Base-by-base conservation (phyloP, 1,284 basidiomycete genomes). In the Tilletiaria anomala region DNA sequence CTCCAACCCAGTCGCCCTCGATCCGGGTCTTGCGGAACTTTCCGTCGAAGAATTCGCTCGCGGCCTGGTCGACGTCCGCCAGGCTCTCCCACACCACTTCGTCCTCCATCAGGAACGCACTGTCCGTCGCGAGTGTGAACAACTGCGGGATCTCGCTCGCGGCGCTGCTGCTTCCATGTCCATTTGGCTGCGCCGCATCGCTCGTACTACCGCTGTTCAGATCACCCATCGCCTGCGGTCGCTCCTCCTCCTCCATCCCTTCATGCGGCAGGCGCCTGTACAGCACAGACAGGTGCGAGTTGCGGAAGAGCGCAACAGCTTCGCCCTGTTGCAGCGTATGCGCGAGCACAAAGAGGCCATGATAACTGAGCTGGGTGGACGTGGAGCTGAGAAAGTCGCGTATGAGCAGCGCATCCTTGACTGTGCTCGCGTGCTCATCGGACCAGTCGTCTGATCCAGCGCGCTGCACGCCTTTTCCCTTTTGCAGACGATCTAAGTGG, bases 21-120 rank as follows among this genome's bases (percentile, higher is more conserved):
- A n/a, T n/a, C 1, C 37, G 43, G 24, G 49, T 46, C 20, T 45
- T 47, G 36, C 39, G 45, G 41, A 59, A 53, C 32, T 48, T 45
- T 12, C 41, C 53, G 34, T 59, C 56, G 32, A 45, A 59, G 33
- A 56, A 55, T 21, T 51, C 52, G 39, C 39, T 44, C 5, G 34
- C 26, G 3, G 75, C 73, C 1, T 84, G 83, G 49, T 88, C 84
- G 31, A 88, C 75, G 56, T 93, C 87, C 53, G 83, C 82, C 17
- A 91, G 70, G 14, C 79, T 76, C 68, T 91, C 85, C 85, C 87
- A 89, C 3, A 88, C 68, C 19, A 88, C 77, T 15, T 76, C 76
- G 0, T 78, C 72, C 59, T 88, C 84, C 51, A 77, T 68, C 12
- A 80, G 68, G 63, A 89, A 86, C 17, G 78, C 75, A 37, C 81